Evolutionary conservation across 257 asterid genomes (phyloP), one percentile per base, ranked within the genome.

Genomic region (Buddleja alternifolia): DNA sequence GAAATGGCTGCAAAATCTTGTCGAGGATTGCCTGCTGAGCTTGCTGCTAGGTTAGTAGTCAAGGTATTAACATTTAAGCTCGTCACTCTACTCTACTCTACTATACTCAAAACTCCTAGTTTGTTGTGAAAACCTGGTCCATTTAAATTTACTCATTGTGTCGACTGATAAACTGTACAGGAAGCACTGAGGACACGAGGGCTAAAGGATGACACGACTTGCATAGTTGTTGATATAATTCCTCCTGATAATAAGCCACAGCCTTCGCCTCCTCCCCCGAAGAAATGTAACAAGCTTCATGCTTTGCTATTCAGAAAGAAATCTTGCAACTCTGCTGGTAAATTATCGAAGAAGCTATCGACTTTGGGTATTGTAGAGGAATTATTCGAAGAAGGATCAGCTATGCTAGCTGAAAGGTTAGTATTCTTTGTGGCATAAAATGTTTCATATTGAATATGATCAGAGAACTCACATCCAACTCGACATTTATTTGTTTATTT

Each of bases 371-470:
- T 78, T 15, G 95, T 88, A 10, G 97, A 87, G 80, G 97, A 90
- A 63, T 69, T 90, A 54, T 90, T 85, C 23, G 97, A 90, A 73
- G 93, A 90, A 80, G 97, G 97, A 25, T 90, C 97, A 37, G 97
- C 97, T 20, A 85, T 83, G 81, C 89, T 86, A 57, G 84, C 84
- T 36, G 88, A 86, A 62, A 83, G 90, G 93, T 84, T 67, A 46
- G 77, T 45, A 32, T 65, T 77, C 17, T 34, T 46, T 51, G 10
- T 34, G 20, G n/a, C n/a, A n/a, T n/a, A n/a, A n/a, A n/a, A n/a
- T n/a, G n/a, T n/a, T n/a, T n/a, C n/a, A n/a, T n/a, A n/a, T n/a
- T n/a, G n/a, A n/a, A n/a, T n/a, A 29, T 29, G 34, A 29, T 29
- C 5, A 29, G 34, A 2, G 34, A 29, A 29, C 34, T 29, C 34